A percentile compares a stretch with the other conserved stretches of the same genome.
These are phyloP conservation scores for Dothistroma septosporum DNA, from an alignment of 2,329 filamentous ascomycete genomes.

Conservation along the genomic window DNA sequence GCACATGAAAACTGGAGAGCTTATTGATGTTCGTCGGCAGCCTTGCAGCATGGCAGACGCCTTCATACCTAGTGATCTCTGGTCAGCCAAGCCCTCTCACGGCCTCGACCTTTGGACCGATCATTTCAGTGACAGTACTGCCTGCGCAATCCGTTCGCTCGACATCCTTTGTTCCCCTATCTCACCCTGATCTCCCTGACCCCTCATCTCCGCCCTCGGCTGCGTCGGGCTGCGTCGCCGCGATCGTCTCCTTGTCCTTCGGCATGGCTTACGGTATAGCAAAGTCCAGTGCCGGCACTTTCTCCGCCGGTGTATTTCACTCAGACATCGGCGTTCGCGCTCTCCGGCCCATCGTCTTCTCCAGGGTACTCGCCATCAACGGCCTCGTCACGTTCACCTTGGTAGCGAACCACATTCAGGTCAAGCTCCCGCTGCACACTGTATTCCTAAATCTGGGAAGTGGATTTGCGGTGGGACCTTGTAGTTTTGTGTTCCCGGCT, in stretches of 20 bases:
- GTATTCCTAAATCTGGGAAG: constrained; percentile 15
- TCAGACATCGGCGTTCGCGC: constrained; percentile 17
- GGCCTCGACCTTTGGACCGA: not conserved
- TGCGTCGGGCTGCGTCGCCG: constrained; percentile 17
- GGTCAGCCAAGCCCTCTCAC: not conserved
- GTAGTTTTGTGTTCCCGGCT: constrained; percentile 17
- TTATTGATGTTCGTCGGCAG: not conserved
- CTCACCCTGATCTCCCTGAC: constrained; percentile 1
- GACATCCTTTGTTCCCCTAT: not conserved
- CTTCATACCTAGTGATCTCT: constrained; percentile 4
- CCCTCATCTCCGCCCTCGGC: constrained; percentile 21
- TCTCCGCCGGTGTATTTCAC: constrained; percentile 12
- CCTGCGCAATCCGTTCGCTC: constrained; percentile 2
- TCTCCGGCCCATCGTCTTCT: constrained; percentile 15
- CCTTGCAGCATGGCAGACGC: not conserved
- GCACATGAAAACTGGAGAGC: no score
- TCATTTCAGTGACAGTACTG: not conserved
- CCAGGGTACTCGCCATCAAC: constrained; percentile 18
- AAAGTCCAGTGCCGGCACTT: constrained; percentile 17
- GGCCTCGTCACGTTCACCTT: constrained; percentile 15
- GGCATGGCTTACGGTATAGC: constrained; percentile 20
- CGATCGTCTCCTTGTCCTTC: constrained; percentile 20
- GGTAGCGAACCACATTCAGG: constrained; percentile 16
- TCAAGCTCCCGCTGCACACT: constrained; percentile 12
- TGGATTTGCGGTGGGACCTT: constrained; percentile 14